These are phyloP conservation scores for Aspergillus sparsus DNA, from an alignment of 495 filamentous ascomycete genomes.

Conservation along the genomic window DNA sequence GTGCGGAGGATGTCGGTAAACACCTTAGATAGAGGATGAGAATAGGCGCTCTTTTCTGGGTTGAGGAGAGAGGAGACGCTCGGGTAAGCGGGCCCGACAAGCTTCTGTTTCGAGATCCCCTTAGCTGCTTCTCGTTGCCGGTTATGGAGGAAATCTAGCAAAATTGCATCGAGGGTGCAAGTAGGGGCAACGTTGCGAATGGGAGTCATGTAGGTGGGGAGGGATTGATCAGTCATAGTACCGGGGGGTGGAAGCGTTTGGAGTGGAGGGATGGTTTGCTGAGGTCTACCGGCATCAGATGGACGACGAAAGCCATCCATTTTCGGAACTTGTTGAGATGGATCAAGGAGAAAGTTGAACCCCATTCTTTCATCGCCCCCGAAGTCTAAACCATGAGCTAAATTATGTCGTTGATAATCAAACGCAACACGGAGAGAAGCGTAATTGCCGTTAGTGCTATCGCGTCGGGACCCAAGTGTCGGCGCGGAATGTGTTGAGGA, in stretches of 20 bases:
- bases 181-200: conserved; percentile 62
- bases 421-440: conserved; percentile 37
- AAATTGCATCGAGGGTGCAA: conserved; percentile 70
- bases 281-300: conserved; percentile 31
- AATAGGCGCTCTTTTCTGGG: conserved; percentile 57
- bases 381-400: conserved; percentile 58
- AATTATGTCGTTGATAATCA: conserved; percentile 56
- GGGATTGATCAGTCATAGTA: conserved; percentile 26
- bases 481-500: conserved; percentile 41
- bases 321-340: conserved; percentile 46
- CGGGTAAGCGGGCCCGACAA: conserved; percentile 73
- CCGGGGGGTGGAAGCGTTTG: conserved; percentile 28
- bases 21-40: conserved; percentile 76
- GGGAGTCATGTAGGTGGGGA: conserved; percentile 47
- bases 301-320: conserved; percentile 39
- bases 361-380: conserved; percentile 60
- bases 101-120: conserved; percentile 57
- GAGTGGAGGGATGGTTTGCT: conserved; percentile 27
- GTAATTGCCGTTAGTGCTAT: conserved; percentile 29
- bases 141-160: conserved; percentile 75
- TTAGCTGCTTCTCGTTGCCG: conserved; percentile 63
- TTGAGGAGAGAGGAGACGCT: conserved; percentile 73
- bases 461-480: conserved; percentile 28
- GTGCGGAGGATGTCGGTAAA: conserved; percentile 78
- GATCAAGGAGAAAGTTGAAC: conserved; percentile 67